Evolutionary conservation across 129 eudicot genomes (phyloP).

Genomic region (Apium graveolens): DNA sequence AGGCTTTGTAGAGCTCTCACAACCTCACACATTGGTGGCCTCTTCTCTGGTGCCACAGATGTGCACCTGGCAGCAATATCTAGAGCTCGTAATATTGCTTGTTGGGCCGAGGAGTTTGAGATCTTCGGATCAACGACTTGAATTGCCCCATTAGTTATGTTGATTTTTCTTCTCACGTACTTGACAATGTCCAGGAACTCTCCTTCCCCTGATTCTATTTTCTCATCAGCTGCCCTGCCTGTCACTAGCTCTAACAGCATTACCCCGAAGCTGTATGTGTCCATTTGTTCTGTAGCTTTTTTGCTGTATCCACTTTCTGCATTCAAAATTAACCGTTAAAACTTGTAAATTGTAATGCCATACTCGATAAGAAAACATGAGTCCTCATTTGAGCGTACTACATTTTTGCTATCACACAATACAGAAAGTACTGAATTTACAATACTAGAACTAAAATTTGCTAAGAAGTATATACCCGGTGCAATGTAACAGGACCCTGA

Average conservation of each 20-base stretch:
- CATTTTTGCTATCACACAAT: background rate
- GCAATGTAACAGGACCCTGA: slow-evolving; percentile 64
- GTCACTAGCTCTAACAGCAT: slow-evolving; percentile 71
- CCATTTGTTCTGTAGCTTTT: slow-evolving; percentile 66
- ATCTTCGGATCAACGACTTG: slow-evolving; percentile 67
- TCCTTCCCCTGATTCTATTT: slow-evolving; percentile 34
- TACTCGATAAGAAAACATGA: background rate
- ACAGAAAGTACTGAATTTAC: background rate
- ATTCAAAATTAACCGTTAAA: background rate
- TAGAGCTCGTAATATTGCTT: slow-evolving; percentile 56
- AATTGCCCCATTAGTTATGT: slow-evolving; percentile 54
- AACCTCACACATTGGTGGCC: slow-evolving; percentile 76
- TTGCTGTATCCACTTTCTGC: slow-evolving; percentile 73
- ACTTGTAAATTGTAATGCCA: background rate
- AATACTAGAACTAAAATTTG: background rate
- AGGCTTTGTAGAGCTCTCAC: slow-evolving; percentile 54
- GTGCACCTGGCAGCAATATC: slow-evolving; percentile 63
- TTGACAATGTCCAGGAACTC: slow-evolving; percentile 60
- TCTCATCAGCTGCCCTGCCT: slow-evolving; percentile 63
- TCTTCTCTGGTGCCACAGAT: slow-evolving; percentile 60
- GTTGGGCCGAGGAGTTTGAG: slow-evolving; percentile 25
- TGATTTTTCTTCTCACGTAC: slow-evolving; percentile 82
- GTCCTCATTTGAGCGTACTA: background rate
- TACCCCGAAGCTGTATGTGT: slow-evolving; percentile 79
- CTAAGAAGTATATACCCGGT: slow-evolving; percentile 45